Evolutionary conservation across 495 filamentous ascomycete genomes (phyloP).

Genomic region (Penicillium cosmopolitanum): DNA sequence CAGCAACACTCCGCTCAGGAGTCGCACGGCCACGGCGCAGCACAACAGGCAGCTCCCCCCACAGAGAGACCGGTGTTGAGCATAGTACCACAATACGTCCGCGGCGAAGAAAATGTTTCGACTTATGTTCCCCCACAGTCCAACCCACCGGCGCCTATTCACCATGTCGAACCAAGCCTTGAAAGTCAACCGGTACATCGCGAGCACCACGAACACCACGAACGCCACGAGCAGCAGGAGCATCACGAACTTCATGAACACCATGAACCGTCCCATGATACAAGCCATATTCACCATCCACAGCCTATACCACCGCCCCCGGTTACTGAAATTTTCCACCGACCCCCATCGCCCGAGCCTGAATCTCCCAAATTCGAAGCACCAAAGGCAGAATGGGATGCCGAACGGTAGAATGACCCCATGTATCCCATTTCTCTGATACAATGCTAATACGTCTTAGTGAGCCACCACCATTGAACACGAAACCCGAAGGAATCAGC

Average conservation of each 20-base stretch:
- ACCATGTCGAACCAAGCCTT: slow-evolving; percentile 12
- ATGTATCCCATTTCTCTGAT: not conserved
- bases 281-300: slow-evolving; percentile 31
- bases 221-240: slow-evolving; percentile 7
- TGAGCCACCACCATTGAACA: slow-evolving; percentile 71
- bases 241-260: slow-evolving; percentile 13
- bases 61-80: slow-evolving; percentile 31
- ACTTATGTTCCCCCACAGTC: slow-evolving; percentile 34
- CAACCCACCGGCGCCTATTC: slow-evolving; percentile 16
- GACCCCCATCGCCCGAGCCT: slow-evolving; percentile 45
- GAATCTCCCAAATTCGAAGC: slow-evolving; percentile 46
- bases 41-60: not conserved
- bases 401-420: slow-evolving; percentile 55
- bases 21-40: slow-evolving; percentile 7
- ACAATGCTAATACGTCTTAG: slow-evolving; percentile 48
- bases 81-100: slow-evolving; percentile 50
- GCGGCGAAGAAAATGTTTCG: slow-evolving; percentile 47
- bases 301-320: slow-evolving; percentile 42
- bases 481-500: slow-evolving; percentile 77
- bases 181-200: slow-evolving; percentile 10
- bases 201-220: slow-evolving; percentile 7
- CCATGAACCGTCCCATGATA: slow-evolving; percentile 7
- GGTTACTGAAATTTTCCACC: slow-evolving; percentile 29
- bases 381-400: slow-evolving; percentile 68
- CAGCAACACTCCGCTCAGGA: slow-evolving; percentile 2